Conservation (phyloP, 441 rosid species). For the Brassica balearica region DNA sequence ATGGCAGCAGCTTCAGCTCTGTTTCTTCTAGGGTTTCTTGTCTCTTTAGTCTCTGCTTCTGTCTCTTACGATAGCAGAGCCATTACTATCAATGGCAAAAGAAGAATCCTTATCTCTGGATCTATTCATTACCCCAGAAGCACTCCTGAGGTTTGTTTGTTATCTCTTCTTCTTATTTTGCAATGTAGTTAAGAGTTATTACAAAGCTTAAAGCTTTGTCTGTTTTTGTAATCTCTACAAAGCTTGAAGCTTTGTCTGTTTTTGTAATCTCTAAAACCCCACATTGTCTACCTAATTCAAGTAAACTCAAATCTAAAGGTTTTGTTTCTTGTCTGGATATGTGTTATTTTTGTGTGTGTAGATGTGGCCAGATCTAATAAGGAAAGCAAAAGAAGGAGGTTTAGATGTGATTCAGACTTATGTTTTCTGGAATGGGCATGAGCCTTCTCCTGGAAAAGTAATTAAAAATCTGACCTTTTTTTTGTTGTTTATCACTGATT, state of each 20-base stretch:
- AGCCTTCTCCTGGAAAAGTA: slow-evolving; percentile 90
- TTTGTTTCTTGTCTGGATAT: slow-evolving; percentile 28
- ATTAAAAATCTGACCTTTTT: slow-evolving; percentile 13
- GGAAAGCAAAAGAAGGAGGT: slow-evolving; percentile 97
- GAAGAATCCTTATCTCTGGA: slow-evolving; percentile 96
- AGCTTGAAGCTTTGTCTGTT: slow-evolving; percentile 19
- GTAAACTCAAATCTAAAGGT: slow-evolving; percentile 10
- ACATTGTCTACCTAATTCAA: slow-evolving; percentile 20
- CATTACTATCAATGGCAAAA: slow-evolving; percentile 81
- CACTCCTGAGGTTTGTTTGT: slow-evolving; percentile 85
- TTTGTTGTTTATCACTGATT: slow-evolving; percentile 12
- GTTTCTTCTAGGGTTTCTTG: slow-evolving; percentile 49
- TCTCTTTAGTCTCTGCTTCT: slow-evolving; percentile 63
- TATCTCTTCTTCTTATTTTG: background rate
- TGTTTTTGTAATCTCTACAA: slow-evolving; percentile 25
- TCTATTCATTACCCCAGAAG: slow-evolving; percentile 99
- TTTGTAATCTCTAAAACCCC: slow-evolving; percentile 32
- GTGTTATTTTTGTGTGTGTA: slow-evolving; percentile 42
- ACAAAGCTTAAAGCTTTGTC: slow-evolving; percentile 17
- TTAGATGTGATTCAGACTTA: slow-evolving; percentile 97
- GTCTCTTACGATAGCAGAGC: slow-evolving; percentile 91
- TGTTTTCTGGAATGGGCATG: slow-evolving; percentile 99
- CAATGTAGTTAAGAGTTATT: slow-evolving; percentile 48
- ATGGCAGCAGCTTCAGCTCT: slow-evolving; percentile 43
- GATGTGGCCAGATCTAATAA: slow-evolving; percentile 99